These are phyloP conservation scores for Tylopilus cervinicoccineus DNA, from an alignment of 768 basidiomycete species.

Conservation along the genomic window DNA sequence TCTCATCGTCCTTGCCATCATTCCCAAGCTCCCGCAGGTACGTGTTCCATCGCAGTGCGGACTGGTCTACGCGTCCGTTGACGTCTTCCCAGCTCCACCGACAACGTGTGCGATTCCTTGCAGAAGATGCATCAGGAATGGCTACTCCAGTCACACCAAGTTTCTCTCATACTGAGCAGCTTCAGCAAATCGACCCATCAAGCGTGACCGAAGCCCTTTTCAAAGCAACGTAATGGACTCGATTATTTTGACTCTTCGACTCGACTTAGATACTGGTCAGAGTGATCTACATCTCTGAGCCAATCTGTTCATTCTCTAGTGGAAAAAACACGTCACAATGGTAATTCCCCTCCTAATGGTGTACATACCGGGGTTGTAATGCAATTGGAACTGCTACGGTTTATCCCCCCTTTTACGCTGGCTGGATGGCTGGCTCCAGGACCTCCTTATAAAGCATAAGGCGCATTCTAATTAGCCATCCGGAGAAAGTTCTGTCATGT, in stretches of 20 bases:
- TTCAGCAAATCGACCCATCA: slow-evolving; percentile 25
- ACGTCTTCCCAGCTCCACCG: slow-evolving; percentile 61
- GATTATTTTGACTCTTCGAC: slow-evolving; percentile 5
- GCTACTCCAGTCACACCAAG: slow-evolving; percentile 61
- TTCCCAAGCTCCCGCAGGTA: slow-evolving; percentile 96
- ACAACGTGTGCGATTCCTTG: slow-evolving; percentile 75
- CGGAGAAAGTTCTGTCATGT: not conserved
- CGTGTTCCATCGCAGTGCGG: slow-evolving; percentile 17
- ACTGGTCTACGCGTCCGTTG: slow-evolving; percentile 11
- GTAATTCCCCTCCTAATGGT: slow-evolving; percentile 31
- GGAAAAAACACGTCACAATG: slow-evolving; percentile 17
- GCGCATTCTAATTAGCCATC: slow-evolving; percentile 22
- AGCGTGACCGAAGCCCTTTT: slow-evolving; percentile 50
- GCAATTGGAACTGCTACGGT: slow-evolving; percentile 14
- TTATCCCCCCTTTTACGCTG: slow-evolving; percentile 13
- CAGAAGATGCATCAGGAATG: slow-evolving; percentile 59
- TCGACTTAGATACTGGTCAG: slow-evolving; percentile 16
- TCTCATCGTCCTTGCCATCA: slow-evolving; percentile 69
- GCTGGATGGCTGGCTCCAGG: not conserved
- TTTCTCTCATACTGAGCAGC: slow-evolving; percentile 50
- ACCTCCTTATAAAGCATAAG: slow-evolving; percentile 26
- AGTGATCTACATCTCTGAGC: slow-evolving; percentile 10
- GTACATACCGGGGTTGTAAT: slow-evolving; percentile 31
- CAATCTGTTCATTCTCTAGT: slow-evolving; percentile 13
- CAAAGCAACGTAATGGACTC: slow-evolving; percentile 21